Conservation (phyloP, 1,284 basidiomycete genomes). For the Puccinia polysora region DNA sequence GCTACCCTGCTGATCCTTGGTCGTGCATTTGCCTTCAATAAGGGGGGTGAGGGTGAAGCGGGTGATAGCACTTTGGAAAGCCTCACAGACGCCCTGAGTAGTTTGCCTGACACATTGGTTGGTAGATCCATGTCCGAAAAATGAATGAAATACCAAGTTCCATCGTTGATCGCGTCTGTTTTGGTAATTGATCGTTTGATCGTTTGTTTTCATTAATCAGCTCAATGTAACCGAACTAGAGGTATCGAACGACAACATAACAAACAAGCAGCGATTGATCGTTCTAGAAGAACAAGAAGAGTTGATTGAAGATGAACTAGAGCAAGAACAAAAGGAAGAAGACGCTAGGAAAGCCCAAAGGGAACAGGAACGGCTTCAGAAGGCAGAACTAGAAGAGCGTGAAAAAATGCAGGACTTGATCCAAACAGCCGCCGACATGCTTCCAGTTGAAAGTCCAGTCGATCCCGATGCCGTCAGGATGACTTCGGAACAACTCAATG, state of each 20-base stretch:
- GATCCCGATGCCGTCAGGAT: conserved; percentile 74
- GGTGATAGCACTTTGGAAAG: conserved; percentile 76
- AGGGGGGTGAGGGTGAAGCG: conserved; percentile 60
- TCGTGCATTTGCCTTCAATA: conserved; percentile 90
- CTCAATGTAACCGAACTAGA: conserved; percentile 94
- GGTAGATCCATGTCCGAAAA: conserved; percentile 53
- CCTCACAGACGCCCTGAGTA: conserved; percentile 83
- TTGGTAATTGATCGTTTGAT: background rate
- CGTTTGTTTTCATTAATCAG: conserved; percentile 54
- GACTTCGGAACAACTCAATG: conserved; percentile 92
- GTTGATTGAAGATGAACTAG: conserved; percentile 96
- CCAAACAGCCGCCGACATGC: conserved; percentile 44
- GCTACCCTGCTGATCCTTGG: conserved; percentile 89
- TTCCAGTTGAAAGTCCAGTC: conserved; percentile 45
- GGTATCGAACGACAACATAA: conserved; percentile 85
- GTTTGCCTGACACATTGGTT: conserved; percentile 88
- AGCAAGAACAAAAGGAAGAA: conserved; percentile 66
- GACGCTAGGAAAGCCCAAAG: conserved; percentile 48
- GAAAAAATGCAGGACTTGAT: conserved; percentile 40
- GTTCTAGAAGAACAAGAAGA: conserved; percentile 98
- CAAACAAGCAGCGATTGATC: conserved; percentile 96
- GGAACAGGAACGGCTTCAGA: conserved; percentile 40
- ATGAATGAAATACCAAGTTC: too few species aligned
- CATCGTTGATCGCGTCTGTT: background rate
- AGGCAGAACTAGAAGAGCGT: conserved; percentile 40